Evolutionary conservation across 2,329 filamentous ascomycete genomes (phyloP), one percentile per base, ranked within the genome.

Genomic region (Colletotrichum cordylinicola): DNA sequence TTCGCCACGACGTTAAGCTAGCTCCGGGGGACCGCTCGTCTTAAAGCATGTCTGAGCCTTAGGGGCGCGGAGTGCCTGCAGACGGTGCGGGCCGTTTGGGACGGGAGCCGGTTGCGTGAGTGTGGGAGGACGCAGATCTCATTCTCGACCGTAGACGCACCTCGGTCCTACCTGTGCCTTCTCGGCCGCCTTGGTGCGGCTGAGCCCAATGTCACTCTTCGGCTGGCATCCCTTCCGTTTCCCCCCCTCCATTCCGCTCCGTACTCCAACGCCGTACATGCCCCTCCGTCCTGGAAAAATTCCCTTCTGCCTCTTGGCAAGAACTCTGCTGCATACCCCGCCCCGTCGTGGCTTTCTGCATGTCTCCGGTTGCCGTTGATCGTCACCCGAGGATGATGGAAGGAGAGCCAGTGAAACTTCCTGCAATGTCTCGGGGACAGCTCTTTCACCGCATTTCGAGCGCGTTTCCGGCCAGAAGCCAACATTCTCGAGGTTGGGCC

Each of bases 21-120:
- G 60, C 31, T 64, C 16, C 24, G 60, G 18, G 13, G 16, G 33
- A 21, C 8, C 12, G 15, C 12, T 37, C 21, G 0, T 6, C 60
- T 35, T 48, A 48, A 31, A 58, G 55, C 55, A 37, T 64, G 60
- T 64, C 60, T 64, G 13, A 35, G 60, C 33, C 60, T 43, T 64
- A 37, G 60, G 60, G 31, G 15, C 10, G 29, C 31, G 33, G 16
- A 27, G 39, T 48, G 39, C 35, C 62, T 66, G 67, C 58, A 70
- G 66, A 33, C 67, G 72, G 72, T 60, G 67, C 72, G 72, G 72
- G 39, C 72, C 58, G 67, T 52, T 65, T 55, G 39, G 39, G 39
- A 48, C 39, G 39, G 4, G 61, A 52, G 29, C 62, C 27, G 62
- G 31, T 55, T 61, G 33, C 33, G 61, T 66, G 37, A 21, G 18